phyloP scores from a whole-genome alignment of 2,329 filamentous ascomycete genomes.

The Simplicillium sp. region DNA sequence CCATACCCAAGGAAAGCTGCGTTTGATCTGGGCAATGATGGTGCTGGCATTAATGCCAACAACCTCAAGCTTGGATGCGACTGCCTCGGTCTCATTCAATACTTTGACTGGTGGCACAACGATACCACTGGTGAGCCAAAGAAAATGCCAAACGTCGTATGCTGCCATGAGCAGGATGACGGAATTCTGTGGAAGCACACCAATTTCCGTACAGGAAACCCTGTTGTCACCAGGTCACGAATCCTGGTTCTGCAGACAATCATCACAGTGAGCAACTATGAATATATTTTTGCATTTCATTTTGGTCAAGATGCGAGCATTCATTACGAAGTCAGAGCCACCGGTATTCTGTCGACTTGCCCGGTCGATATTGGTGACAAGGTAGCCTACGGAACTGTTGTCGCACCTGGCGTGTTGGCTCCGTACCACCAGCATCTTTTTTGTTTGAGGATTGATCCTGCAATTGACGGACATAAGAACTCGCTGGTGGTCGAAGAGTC shows the following conservation, averaged over 20 bases:
- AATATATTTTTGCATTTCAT: slow-evolving; percentile 35
- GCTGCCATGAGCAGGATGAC: slow-evolving; percentile 25
- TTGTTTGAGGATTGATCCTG: slow-evolving; percentile 54
- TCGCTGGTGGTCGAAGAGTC: slow-evolving; percentile 33
- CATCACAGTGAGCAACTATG: slow-evolving; percentile 55
- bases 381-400: slow-evolving; percentile 48
- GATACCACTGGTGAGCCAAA: slow-evolving; percentile 19
- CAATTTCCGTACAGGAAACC: slow-evolving; percentile 46
- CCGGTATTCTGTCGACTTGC: slow-evolving; percentile 32
- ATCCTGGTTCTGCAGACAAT: slow-evolving; percentile 52
- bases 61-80: slow-evolving; percentile 57
- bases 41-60: slow-evolving; percentile 55
- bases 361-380: slow-evolving; percentile 43
- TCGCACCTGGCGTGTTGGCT: slow-evolving; percentile 51
- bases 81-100: slow-evolving; percentile 50
- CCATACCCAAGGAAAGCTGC: slow-evolving; percentile 58
- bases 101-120: slow-evolving; percentile 23
- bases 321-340: slow-evolving; percentile 23
- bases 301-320: slow-evolving; percentile 43
- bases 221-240: slow-evolving; percentile 44
- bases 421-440: slow-evolving; percentile 64
- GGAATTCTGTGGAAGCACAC: slow-evolving; percentile 56
- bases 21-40: slow-evolving; percentile 60
- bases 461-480: slow-evolving; percentile 50
- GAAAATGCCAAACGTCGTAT: slow-evolving; percentile 23